Evolutionary conservation across 768 basidiomycete genomes (phyloP).

Genomic region (Antrodiella citrinella): DNA sequence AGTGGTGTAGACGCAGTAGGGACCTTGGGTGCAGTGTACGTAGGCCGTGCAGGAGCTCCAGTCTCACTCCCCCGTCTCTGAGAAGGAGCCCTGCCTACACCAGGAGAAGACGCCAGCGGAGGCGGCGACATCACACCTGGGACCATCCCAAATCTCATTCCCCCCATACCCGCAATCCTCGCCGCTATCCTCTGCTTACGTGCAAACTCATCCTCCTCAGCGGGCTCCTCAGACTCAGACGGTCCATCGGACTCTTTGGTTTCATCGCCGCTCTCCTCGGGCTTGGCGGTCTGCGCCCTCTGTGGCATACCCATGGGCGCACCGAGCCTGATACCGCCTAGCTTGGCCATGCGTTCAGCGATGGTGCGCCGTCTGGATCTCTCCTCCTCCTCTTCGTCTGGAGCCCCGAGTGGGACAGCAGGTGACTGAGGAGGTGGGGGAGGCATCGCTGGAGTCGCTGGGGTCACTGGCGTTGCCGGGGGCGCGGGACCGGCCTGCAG

Average conservation of each 20-base stretch:
- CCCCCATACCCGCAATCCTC: constrained; percentile 47
- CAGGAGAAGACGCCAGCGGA: constrained; percentile 10
- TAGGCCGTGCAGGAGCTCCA: constrained; percentile 6
- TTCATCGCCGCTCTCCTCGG: constrained; percentile 14
- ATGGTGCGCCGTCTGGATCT: constrained; percentile 55
- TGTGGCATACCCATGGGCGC: constrained; percentile 44
- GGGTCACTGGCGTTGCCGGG: constrained; percentile 4
- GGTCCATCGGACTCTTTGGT: constrained; percentile 11
- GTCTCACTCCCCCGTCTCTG: neutral
- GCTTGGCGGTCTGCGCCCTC: constrained; percentile 27
- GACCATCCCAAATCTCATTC: constrained; percentile 50
- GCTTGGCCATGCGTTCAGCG: constrained; percentile 90
- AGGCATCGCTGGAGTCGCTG: neutral
- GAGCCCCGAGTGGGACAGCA: neutral
- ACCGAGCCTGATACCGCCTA: constrained; percentile 82
- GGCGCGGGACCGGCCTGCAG: constrained; percentile 1
- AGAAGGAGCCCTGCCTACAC: constrained; percentile 4
- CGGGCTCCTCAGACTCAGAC: constrained; percentile 17
- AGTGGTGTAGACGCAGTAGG: constrained; percentile 17
- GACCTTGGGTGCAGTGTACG: constrained; percentile 6
- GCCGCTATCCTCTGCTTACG: constrained; percentile 47
- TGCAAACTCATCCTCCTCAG: constrained; percentile 56
- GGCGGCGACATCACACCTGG: constrained; percentile 25
- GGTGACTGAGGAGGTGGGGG: neutral
- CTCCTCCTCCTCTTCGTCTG: constrained; percentile 35